Evolutionary conservation across 2,329 filamentous ascomycete genomes (phyloP), one percentile per base, ranked within the genome.

Genomic region (Fusarium poae): DNA sequence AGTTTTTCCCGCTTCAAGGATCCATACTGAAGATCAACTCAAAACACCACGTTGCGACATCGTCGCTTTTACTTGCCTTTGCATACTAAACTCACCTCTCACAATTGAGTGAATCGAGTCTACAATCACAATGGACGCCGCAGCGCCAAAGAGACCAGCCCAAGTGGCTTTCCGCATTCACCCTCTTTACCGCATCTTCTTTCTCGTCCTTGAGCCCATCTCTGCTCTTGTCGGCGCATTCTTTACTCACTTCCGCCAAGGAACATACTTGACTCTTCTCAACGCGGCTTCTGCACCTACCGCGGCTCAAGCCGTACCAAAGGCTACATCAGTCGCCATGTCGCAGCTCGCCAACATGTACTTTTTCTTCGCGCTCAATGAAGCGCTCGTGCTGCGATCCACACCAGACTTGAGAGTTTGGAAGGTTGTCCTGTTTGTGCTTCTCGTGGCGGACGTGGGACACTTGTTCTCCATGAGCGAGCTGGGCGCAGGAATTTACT

Each of bases 301-400:
- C 3, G 29, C 77, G 2, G 29, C 72, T 6, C 46, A 78, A 25
- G 77, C 90, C 9, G 35, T 39, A 13, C 87, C 91, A 2, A 79
- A 85, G 35, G 85, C 84, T 40, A 91, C 90, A 2, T 85, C 87
- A 12, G 87, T 94, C 61, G 88, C 88, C 40, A 82, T 94, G 72
- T 88, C 89, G 20, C 92, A 95, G 80, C 85, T 95, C 32, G 91
- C 90, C 43, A 94, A 93, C 78, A 82, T 94, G 66, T 95, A 94
- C 80, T 78, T 94, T 39, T 86, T 92, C 60, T 92, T 94, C 78
- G 88, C 91, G 57, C 79, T 95, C 74, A 93, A 91, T 80, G 92
- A 96, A 80, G 91, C 91, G 3, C 79, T 93, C 25, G 89, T 95
- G 15, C 84, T 95, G 68, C 89, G 92, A 42, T 84, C 86, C 18